phyloP scores from a whole-genome alignment of 345 rosid species.

The Rhizophora apiculata region DNA sequence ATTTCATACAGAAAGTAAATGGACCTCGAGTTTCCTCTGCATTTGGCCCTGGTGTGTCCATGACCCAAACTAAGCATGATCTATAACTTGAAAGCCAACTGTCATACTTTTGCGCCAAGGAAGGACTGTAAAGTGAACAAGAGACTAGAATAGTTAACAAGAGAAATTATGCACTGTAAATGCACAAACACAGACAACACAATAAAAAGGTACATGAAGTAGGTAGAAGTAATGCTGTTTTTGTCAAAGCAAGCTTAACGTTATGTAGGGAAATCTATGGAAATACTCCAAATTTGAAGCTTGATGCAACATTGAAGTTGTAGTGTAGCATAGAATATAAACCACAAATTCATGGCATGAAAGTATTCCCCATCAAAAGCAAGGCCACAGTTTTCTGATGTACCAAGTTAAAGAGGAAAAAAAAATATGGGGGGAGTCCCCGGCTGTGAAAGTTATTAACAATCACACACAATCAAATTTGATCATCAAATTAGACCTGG shows the following conservation, averaged over 20 bases:
- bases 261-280: not conserved
- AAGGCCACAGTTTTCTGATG: too few relatives aligned
- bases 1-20: slow-evolving; percentile 28
- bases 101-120: slow-evolving; percentile 53
- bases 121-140: slow-evolving; percentile 38
- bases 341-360: too few relatives aligned
- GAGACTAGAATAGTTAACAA: slow-evolving; percentile 1
- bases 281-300: not conserved
- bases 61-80: slow-evolving; percentile 2
- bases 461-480: too few relatives aligned
- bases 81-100: slow-evolving; percentile 5
- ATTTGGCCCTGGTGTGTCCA: slow-evolving; percentile 10
- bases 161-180: not conserved
- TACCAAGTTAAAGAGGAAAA: too few relatives aligned
- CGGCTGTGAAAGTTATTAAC: too few relatives aligned
- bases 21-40: slow-evolving; percentile 27
- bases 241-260: too few relatives aligned
- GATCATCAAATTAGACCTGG: too few relatives aligned
- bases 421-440: too few relatives aligned
- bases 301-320: not conserved
- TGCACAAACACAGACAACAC: not conserved
- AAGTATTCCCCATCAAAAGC: too few relatives aligned
- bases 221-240: not conserved
- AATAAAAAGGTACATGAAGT: not conserved
- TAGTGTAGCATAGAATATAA: too few relatives aligned